Evolutionary conservation across 345 rosid genomes (phyloP), one percentile per base, ranked within the genome.

Genomic region (Melaleuca quinquenervia): DNA sequence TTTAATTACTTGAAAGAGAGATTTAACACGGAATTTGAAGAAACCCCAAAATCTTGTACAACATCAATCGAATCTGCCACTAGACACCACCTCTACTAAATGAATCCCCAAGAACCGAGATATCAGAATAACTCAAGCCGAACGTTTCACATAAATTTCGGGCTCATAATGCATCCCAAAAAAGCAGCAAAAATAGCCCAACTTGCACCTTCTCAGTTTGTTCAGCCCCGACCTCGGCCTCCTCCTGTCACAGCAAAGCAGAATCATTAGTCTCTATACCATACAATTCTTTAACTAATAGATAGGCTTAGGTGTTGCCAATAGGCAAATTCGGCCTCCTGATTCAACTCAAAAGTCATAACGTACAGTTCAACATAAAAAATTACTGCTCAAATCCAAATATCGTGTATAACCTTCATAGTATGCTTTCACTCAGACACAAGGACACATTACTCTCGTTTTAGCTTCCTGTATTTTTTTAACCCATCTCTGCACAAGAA

Each of bases 151-250:
- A 85, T 22, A 51, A 49, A 84, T 88, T 29, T 55, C 16, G 88
- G 91, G 88, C 85, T 84, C 82, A 87, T 85, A 88, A 84, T 86
- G 95, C 91, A 89, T 90, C 27, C 11, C 5, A 86, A 5, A 70
- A 87, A 87, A 91, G 44, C 64, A 85, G 88, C 91, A 86, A 62
- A 82, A 84, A 58, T 20, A 70, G 89, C 90, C 90, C 29, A 70
- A 50, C 26, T 32, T 52, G 60, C 41, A 29, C 16, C n/a, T 52
- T 51, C n/a, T 83, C 26, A 27, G 56, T 7, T 41, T 51, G 55
- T 3, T 90, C 89, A 94, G 62, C 92, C 93, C 56, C 95, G 91
- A 51, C 96, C 96, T 48, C 95, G 91, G 45, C 93, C 94, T 87
- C 91, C 92, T 87, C 93, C 95, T 92, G 90, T 41, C 85, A 88